phyloP scores from a whole-genome alignment of 352 stramenopile genomes.

The Pseudoperonospora humuli region DNA sequence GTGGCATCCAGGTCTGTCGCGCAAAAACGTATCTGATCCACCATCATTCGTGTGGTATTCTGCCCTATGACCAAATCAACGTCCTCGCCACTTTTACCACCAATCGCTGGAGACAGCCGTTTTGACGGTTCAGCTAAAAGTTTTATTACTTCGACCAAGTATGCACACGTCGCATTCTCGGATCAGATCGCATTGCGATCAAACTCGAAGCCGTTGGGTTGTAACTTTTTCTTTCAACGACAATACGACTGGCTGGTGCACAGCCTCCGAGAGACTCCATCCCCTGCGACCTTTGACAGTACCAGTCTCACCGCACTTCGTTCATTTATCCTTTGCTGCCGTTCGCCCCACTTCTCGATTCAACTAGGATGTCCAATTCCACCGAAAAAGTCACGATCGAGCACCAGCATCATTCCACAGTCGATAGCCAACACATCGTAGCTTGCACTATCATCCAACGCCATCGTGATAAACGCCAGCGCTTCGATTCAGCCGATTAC shows the following conservation, averaged over 20 bases:
- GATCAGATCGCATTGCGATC: neutral
- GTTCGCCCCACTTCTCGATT: neutral
- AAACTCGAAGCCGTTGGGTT: neutral
- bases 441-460: constrained; percentile 45
- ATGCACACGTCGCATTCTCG: constrained; percentile 9
- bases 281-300: constrained; percentile 14
- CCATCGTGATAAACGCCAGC: constrained; percentile 42
- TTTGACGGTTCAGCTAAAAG: neutral
- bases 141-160: neutral
- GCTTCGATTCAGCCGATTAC: constrained; percentile 72
- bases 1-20: no score
- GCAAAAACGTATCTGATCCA: no score
- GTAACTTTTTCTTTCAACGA: neutral
- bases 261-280: neutral
- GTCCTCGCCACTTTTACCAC: no score
- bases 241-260: constrained; percentile 6
- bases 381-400: constrained; percentile 11
- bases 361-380: constrained; percentile 10
- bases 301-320: no score
- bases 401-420: constrained; percentile 10
- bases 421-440: constrained; percentile 20
- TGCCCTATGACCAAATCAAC: no score
- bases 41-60: no score
- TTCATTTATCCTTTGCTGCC: constrained; percentile 18
- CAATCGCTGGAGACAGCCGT: no score